Base-by-base conservation (phyloP, 139 green algal genomes). In the Chlamydomonas sp. region DNA sequence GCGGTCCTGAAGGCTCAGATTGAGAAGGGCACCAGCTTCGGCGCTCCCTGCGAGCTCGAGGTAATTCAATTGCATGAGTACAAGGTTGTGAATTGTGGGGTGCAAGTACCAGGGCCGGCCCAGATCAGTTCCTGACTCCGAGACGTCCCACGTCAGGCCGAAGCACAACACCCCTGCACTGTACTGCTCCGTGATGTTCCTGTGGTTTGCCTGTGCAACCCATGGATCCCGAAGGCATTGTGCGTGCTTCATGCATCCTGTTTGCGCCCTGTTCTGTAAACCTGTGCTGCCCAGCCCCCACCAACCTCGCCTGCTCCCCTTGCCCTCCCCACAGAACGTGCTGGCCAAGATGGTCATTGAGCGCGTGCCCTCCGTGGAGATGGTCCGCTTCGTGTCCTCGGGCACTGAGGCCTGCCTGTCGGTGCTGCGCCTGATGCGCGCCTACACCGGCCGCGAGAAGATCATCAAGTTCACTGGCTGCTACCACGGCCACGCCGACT, bases 351-450 rank as follows among this genome's bases (percentile, higher is more conserved):
- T 97, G 92, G 98, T 99, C 16, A 99, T 99, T 90, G 98, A 97
- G 16, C 93, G 95, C 79, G 98, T 99, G 79, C 98, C 98, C 20
- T 97, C 84, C 61, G 95, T 99, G 66, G 98, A 99, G 96, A 99
- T 99, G 98, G 98, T 99, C 66, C 96, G 98, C 78, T 99, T 99
- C 85, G 95, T 97, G 64, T 98, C 97, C 92, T 98, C 94, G 9
- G 98, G 98, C 89, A 99, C 98, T 17, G 98, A 99, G 94, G 98
- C 98, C 12, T 99, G 98, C 95, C 92, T 99, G n/a, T 98, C 95
- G 31, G 98, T 97, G 85, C 95, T 99, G 78, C 96, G 98, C 87
- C 94, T 99, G 73, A 99, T 99, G 97, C 96, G 98, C 83, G 98
- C 98, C 61, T 99, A 97, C 96, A 99, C 98, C 75, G 92, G 92